Evolutionary conservation across 768 basidiomycete species (phyloP), one percentile per base, ranked within the genome.

Genomic region (Pseudohyphozyma bogoriensis): DNA sequence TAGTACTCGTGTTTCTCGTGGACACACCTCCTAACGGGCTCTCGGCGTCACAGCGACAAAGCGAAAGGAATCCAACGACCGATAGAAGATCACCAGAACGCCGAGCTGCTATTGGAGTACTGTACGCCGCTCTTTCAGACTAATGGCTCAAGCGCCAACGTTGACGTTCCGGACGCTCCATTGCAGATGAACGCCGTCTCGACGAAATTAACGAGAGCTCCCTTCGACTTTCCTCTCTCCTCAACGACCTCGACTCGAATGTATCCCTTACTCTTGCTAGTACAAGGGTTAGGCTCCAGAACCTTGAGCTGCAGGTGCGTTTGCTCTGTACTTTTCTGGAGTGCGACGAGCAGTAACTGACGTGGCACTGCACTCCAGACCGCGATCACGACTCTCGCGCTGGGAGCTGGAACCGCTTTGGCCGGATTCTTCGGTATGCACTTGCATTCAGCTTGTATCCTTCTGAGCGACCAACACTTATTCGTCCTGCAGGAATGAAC

Each of bases 71-170:
- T n/a, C 4, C 9, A 28, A 22, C 56, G 40, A 11, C 29, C 40
- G 2, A 10, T 47, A 5, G 4, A 33, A 24, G 51, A 65, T 39
- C 64, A 65, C 20, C 56, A 58, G 45, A 45, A 47, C 1, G 64
- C 60, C 2, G 64, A 65, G 32, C 60, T 65, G 0, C 46, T 65
- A 2, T 57, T 65, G 26, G 64, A 65, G 36, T 65, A 65, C 35
- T 65, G 63, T 64, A 32, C 44, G 58, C 22, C 24, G 3, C 12
- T 46, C 36, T 15, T 40, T 37, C 26, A 20, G 31, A 35, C 24
- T 4, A 2, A 9, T 4, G 15, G 1, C 1, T 9, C 4, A 15
- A 31, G 44, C 24, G 29, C 31, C 3, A 5, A 4, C 16, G 13
- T 36, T 52, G 32, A 22, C 1, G 31, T 26, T 6, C 32, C 24